Evolutionary conservation across 2,329 filamentous ascomycete genomes (phyloP), one percentile per base, ranked within the genome.

Genomic region (Aspergillus pseudotamarii): DNA sequence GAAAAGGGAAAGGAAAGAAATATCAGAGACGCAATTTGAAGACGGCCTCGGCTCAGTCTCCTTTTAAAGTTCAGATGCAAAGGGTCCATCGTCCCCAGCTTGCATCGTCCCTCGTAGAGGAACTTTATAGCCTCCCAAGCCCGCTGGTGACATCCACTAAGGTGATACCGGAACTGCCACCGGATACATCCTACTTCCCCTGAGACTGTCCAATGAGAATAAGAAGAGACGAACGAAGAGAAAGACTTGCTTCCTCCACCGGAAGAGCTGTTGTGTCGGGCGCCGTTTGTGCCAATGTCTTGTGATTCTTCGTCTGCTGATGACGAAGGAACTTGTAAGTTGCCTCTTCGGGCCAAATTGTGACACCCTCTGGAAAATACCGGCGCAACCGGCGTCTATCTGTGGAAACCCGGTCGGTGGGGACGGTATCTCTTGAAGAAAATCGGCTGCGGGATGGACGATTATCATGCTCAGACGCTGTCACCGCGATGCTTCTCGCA

Each of bases 341-440:
- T 67, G 57, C 58, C 36, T 34, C 51, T 57, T 64, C 64, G 43
- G 61, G 48, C 53, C 41, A 28, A 56, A 66, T 62, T 71, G 70
- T 72, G 64, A 68, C 63, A 72, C 70, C 69, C 50, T 62, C n/a
- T 59, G 59, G 65, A 66, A 63, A 61, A 57, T 60, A 64, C 64
- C 60, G 60, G 63, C 65, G 63, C 67, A 67, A 65, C 67, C 61
- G 57, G 53, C 58, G 63, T 65, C 66, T 54, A 68, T 68, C 63
- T 68, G 36, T 41, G 59, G 43, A n/a, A 41, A 36, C 55, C 55
- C 61, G 65, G 67, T 68, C 67, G 68, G 67, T 68, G 67, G 38
- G 38, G 8, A 41, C 3, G 38, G 38, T 41, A 14, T 68, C 58
- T 63, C 63, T 62, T 50, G 48, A 58, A 34, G 21, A 21, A 28